These are phyloP conservation scores for Croton laevigatus DNA, from an alignment of 441 rosid genomes.

Conservation along the genomic window DNA sequence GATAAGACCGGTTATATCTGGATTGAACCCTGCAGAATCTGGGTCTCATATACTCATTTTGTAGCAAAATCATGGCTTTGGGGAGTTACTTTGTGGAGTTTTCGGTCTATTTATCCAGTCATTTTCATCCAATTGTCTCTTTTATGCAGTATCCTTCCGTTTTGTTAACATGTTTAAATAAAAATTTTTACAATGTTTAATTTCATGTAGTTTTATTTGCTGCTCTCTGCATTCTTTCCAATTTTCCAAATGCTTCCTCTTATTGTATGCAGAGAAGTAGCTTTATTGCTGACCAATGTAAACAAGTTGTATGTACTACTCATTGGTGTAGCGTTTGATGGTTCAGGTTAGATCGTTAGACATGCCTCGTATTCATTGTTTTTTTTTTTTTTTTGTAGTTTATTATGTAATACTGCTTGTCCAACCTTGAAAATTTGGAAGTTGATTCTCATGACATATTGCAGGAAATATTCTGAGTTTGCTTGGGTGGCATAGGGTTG, in stretches of 20 bases:
- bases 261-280: constrained; percentile 59
- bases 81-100: no score
- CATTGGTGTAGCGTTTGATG: constrained; percentile 49
- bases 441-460: constrained; percentile 26
- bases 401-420: constrained; percentile 21
- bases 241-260: constrained; percentile 7
- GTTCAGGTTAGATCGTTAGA: constrained; percentile 53
- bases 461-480: constrained; percentile 62
- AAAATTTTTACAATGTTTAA: neutral
- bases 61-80: no score
- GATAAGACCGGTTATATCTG: neutral
- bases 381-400: constrained; percentile 17
- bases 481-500: constrained; percentile 59
- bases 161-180: neutral
- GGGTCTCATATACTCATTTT: no score
- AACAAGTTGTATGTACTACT: constrained; percentile 68
- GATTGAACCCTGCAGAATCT: no score
- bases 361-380: constrained; percentile 20
- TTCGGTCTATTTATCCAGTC: no score
- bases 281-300: constrained; percentile 58
- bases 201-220: neutral
- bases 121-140: neutral
- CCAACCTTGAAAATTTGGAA: constrained; percentile 26
- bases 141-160: neutral
- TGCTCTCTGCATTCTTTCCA: neutral